Evolutionary conservation across 108 stramenopile genomes (phyloP).

Genomic region (Poteriospumella lacustris): DNA sequence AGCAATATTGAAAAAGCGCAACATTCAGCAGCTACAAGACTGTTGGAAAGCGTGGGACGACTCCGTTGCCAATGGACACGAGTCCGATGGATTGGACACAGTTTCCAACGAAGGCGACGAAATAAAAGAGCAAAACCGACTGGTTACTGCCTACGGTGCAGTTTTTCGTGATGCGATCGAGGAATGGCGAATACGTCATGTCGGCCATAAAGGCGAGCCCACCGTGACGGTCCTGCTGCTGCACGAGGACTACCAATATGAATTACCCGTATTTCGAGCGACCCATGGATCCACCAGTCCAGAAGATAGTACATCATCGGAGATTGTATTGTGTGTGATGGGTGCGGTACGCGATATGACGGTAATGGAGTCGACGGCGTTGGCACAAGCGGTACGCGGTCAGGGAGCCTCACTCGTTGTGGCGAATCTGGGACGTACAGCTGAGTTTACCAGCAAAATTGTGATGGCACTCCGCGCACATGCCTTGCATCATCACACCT

Average conservation of each 20-base stretch:
- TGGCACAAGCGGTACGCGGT: background rate
- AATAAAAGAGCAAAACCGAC: too few species aligned
- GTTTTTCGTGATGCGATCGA: background rate
- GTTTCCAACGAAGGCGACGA: background rate
- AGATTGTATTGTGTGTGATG: background rate
- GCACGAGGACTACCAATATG: background rate
- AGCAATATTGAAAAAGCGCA: background rate
- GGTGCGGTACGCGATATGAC: background rate
- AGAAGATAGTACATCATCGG: background rate
- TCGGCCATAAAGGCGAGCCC: background rate
- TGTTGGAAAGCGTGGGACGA: background rate
- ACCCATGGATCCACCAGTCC: too few species aligned
- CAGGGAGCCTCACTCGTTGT: background rate
- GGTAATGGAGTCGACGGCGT: background rate
- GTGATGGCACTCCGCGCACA: background rate
- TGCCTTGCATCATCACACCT: too few species aligned
- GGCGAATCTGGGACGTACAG: conserved; percentile 9
- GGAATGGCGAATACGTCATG: too few species aligned
- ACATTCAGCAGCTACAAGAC: background rate
- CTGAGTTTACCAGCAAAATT: conserved; percentile 15
- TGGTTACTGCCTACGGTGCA: too few species aligned
- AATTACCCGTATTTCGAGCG: background rate
- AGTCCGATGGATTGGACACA: too few species aligned
- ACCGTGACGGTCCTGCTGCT: background rate
- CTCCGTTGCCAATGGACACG: background rate